Evolutionary conservation across 371 early-diverging fungal species (phyloP), one percentile per base, ranked within the genome.

Genomic region (Batkoa obscura): DNA sequence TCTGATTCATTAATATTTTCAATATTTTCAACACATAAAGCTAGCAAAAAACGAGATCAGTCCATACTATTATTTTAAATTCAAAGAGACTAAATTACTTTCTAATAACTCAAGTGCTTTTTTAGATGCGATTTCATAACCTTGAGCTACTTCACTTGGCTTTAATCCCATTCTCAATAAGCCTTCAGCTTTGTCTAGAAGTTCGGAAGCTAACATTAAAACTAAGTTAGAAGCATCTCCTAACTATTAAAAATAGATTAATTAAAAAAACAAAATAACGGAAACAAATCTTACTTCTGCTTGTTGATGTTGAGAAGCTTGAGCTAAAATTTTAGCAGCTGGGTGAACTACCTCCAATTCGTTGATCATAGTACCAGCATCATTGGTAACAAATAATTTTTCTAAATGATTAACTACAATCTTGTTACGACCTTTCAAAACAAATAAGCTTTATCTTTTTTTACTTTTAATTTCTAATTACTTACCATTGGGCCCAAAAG

Each of bases 291-390:
- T 17, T 45, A 90, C 80, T 78, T 98, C 98, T 13, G 81, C 75
- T 66, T 99, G 99, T 71, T 99, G 99, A 66, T 95, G 92, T 68
- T 98, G 97, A 59, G 88, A 86, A 37, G 97, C 91, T 82, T 87
- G 83, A 12, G 95, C 95, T 38, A 99, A 66, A 36, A 99, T 70
- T 72, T 90, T 90, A 37, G 96, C 99, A 23, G 99, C 98, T 34
- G 99, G 99, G 73, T 99, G 99, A 30, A 89, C 85, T 47, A 98
- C 94, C 60, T 98, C 95, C 56, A 99, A 76, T 62, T 94, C 95
- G 62, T 88, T 85, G 65, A 98, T 86, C 64, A 99, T 99, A 53
- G 99, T 99, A 23, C 98, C 99, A 45, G 99, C 99, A 74, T 99
- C 99, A 72, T 86, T 94, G 15, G 99, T 98, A 50, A 99, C 95